phyloP scores from a whole-genome alignment of 805 yeast species.

The Ogataea methylovora region DNA sequence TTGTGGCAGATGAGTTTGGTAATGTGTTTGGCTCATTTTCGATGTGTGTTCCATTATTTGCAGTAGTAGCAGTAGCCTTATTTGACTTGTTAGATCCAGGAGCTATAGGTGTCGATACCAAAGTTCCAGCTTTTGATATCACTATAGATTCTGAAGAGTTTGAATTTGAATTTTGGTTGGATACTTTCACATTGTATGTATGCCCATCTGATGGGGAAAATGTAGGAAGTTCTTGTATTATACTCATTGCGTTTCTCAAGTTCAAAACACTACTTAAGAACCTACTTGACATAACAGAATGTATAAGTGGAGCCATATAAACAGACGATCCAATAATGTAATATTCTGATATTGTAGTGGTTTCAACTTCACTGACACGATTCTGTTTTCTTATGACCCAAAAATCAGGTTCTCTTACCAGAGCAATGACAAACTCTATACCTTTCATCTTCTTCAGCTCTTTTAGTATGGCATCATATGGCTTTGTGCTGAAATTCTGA shows the following conservation, averaged over 20 bases:
- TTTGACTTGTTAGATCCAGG: constrained; percentile 2
- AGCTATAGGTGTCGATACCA: neutral
- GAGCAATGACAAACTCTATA: constrained; percentile 69
- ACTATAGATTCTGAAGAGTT: neutral
- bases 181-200: constrained; percentile 25
- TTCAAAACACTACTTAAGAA: constrained; percentile 41
- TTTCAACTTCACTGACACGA: constrained; percentile 45
- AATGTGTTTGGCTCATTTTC: constrained; percentile 2
- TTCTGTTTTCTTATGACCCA: constrained; percentile 87
- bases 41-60: constrained; percentile 2
- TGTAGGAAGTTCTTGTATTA: constrained; percentile 39
- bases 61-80: neutral
- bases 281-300: constrained; percentile 66
- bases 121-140: neutral
- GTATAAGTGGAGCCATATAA: constrained; percentile 79
- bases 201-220: constrained; percentile 60
- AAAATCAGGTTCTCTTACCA: constrained; percentile 80
- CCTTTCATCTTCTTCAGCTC: constrained; percentile 79
- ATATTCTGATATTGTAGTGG: constrained; percentile 61
- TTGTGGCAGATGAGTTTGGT: constrained; percentile 18
- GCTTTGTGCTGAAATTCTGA: constrained; percentile 25
- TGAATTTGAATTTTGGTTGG: neutral
- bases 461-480: constrained; percentile 24
- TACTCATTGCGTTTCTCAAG: constrained; percentile 39
- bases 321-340: constrained; percentile 89